phyloP scores from a whole-genome alignment of 2,329 filamentous ascomycete genomes.

The Calonectria pteridis region DNA sequence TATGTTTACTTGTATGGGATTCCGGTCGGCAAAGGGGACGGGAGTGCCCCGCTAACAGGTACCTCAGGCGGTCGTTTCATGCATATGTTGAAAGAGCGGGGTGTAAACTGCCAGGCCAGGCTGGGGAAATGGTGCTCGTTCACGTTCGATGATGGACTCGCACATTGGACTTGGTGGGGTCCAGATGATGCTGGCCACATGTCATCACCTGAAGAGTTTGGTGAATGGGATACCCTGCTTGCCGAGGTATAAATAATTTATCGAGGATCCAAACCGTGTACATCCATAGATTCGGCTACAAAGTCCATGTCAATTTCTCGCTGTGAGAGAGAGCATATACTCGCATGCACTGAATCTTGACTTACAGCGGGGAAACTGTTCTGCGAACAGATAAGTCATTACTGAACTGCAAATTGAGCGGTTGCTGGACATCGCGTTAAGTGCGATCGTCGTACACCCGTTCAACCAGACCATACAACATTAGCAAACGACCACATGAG shows the following conservation, averaged over 20 bases:
- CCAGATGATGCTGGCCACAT: not conserved
- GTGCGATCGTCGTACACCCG: no score
- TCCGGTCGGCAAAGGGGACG: not conserved
- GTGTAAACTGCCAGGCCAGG: not conserved
- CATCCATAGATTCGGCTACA: no score
- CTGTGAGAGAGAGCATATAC: no score
- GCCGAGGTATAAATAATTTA: not conserved
- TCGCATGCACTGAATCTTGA: no score
- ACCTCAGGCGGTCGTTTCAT: not conserved
- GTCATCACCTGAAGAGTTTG: not conserved
- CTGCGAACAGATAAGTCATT: no score
- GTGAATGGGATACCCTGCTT: not conserved
- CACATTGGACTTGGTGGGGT: not conserved
- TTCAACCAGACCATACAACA: no score
- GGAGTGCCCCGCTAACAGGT: not conserved
- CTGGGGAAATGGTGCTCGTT: not conserved
- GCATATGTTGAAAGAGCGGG: not conserved
- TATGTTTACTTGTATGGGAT: not conserved
- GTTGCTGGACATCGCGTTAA: no score
- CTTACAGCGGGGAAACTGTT: no score
- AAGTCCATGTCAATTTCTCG: no score
- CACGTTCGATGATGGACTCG: not conserved
- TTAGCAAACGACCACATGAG: no score
- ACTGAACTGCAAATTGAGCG: no score
- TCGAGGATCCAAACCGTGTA: no score